Evolutionary conservation across 495 filamentous ascomycete genomes (phyloP).

Genomic region (Xylaria telfairii): DNA sequence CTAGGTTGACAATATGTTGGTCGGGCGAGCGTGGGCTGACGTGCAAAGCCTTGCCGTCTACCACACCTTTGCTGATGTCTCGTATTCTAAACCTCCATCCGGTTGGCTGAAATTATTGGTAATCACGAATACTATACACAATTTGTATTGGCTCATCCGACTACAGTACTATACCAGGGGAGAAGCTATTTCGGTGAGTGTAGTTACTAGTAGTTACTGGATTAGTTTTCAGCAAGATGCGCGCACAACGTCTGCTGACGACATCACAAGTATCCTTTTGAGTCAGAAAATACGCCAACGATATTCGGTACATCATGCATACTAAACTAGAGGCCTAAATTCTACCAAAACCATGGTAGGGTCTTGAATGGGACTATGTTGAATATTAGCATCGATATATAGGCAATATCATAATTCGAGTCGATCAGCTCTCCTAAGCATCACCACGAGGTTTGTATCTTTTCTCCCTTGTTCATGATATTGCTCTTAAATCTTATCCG

Average conservation of each 20-base stretch:
- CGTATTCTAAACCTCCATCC: background rate
- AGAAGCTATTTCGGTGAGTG: conserved; percentile 10
- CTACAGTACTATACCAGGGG: background rate
- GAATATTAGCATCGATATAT: background rate
- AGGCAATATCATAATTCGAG: background rate
- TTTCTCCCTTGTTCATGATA: background rate
- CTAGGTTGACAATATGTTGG: conserved; percentile 1
- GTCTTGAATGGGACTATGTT: background rate
- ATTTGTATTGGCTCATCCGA: no score
- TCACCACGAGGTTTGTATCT: background rate
- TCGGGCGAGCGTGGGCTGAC: conserved; percentile 21
- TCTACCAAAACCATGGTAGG: background rate
- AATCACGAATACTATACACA: background rate
- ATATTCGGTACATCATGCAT: background rate
- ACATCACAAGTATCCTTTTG: background rate
- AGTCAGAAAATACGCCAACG: background rate
- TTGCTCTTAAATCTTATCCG: background rate
- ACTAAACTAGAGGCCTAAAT: background rate
- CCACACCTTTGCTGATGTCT: conserved; percentile 4
- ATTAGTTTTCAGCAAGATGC: background rate
- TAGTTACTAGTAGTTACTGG: background rate
- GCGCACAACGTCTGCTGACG: conserved; percentile 1
- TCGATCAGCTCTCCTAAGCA: background rate
- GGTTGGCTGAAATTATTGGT: background rate
- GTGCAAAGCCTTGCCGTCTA: conserved; percentile 1